Percentiles rank a stretch among this genome's conserved stretches.
Evolutionary conservation across 129 eudicot genomes (phyloP).

Genomic region (Flaveria bidentis): DNA sequence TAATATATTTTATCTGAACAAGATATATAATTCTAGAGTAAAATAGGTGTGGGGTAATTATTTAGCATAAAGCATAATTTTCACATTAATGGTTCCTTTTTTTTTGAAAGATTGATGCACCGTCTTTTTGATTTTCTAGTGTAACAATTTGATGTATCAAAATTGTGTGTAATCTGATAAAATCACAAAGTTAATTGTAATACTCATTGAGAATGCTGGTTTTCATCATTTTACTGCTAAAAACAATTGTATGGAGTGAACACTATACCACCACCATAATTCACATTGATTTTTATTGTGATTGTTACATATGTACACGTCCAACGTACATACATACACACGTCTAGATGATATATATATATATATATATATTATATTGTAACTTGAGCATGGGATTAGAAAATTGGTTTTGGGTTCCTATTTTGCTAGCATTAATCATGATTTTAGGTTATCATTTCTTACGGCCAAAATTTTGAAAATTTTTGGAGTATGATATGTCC

Average conservation of each 20-base stretch:
- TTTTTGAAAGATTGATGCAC: no score
- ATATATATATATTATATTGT: background rate
- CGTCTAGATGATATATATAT: no score
- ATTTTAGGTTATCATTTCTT: constrained; percentile 24
- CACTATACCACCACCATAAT: background rate
- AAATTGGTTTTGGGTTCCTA: constrained; percentile 27
- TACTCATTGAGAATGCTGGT: background rate
- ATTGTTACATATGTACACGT: background rate
- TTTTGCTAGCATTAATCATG: constrained; percentile 32
- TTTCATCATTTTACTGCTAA: background rate
- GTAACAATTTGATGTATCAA: no score
- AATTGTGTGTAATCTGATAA: no score
- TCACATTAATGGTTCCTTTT: no score
- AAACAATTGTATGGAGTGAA: background rate
- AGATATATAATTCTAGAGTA: no score
- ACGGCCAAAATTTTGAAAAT: background rate
- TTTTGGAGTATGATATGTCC: constrained; percentile 6
- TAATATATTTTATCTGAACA: no score
- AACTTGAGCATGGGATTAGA: constrained; percentile 30
- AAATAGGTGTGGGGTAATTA: no score
- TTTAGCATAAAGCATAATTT: no score
- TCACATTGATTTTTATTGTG: background rate
- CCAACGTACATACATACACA: background rate
- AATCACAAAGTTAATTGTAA: no score
- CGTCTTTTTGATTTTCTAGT: no score